Evolutionary conservation across 2,329 filamentous ascomycete species (phyloP).

Genomic region (Dactylonectria estremocensis): DNA sequence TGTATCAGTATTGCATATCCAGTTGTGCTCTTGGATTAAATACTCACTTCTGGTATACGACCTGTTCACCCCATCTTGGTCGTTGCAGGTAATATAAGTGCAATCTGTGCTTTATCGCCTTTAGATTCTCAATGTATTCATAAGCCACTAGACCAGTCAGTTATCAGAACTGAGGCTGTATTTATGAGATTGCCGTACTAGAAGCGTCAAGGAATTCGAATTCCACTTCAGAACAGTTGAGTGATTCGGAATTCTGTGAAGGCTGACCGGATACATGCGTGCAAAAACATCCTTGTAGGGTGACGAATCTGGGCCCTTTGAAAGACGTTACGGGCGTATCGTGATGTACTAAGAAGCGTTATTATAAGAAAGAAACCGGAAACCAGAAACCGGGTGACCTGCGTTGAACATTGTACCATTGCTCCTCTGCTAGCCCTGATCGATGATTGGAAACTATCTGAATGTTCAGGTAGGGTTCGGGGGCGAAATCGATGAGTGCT

Average conservation of each 20-base stretch:
- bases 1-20: conserved; percentile 2
- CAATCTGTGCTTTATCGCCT: too few species aligned
- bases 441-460: too few species aligned
- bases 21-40: background rate
- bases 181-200: background rate
- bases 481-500: too few species aligned
- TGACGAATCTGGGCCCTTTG: conserved; percentile 4
- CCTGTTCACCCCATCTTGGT: too few species aligned
- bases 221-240: conserved; percentile 6
- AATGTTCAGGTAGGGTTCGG: too few species aligned
- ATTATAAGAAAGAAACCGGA: too few species aligned
- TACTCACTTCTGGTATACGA: background rate
- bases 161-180: background rate
- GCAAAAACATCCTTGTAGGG: conserved; percentile 1
- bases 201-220: conserved; percentile 7
- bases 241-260: background rate
- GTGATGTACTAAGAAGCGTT: conserved; percentile 1
- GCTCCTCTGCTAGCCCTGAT: too few species aligned
- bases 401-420: too few species aligned
- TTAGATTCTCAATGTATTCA: too few species aligned
- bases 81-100: too few species aligned
- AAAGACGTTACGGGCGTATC: background rate
- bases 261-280: conserved; percentile 1
- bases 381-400: too few species aligned
- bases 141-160: too few species aligned